phyloP scores from a whole-genome alignment of 2,329 filamentous ascomycete species.

The Graphilbum fragrans region DNA sequence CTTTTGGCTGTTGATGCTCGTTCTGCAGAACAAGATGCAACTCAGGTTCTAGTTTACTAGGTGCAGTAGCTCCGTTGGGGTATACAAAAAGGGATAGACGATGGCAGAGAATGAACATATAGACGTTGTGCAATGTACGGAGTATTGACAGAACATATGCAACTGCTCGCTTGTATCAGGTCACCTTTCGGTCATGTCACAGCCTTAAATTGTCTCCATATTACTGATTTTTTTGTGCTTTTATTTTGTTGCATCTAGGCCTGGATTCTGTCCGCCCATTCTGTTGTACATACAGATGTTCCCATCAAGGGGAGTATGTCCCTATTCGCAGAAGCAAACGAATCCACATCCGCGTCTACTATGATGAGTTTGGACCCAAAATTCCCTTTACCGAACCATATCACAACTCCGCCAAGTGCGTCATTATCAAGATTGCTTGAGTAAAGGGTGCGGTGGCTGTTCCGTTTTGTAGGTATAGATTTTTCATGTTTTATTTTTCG shows the following conservation, averaged over 20 bases:
- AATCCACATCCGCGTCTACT: background rate
- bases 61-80: no score
- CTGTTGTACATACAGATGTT: constrained; percentile 5
- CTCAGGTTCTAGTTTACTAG: no score
- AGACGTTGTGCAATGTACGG: no score
- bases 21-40: no score
- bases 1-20: no score
- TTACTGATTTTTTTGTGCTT: background rate
- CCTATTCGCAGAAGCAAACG: background rate
- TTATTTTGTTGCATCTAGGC: constrained; percentile 4
- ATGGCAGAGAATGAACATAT: no score
- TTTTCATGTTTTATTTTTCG: constrained; percentile 8
- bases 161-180: no score
- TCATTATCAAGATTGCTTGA: constrained; percentile 3
- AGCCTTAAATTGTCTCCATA: background rate
- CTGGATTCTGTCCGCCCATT: background rate
- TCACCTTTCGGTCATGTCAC: background rate
- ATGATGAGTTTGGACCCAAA: background rate
- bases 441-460: background rate
- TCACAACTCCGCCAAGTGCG: constrained; percentile 8
- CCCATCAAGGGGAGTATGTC: constrained; percentile 3
- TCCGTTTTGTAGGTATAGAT: background rate
- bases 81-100: no score
- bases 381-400: constrained; percentile 1
- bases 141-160: no score